Percentiles rank a stretch among this genome's conserved stretches.
Evolutionary conservation across 768 basidiomycete genomes (phyloP).

Genomic region (Tulasnella calospora): DNA sequence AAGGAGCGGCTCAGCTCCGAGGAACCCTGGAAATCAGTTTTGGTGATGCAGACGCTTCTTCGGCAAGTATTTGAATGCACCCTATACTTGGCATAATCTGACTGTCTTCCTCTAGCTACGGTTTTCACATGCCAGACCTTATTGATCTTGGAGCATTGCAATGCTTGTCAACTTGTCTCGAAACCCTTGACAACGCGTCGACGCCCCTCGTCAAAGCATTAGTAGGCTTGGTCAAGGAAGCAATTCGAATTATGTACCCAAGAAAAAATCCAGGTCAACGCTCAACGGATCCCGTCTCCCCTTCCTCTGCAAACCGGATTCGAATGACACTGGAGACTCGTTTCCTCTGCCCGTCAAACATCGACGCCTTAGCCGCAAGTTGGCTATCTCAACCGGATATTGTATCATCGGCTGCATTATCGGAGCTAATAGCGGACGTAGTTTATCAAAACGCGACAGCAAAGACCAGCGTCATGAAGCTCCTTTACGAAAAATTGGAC

Average conservation of each 20-base stretch:
- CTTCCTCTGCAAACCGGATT: not conserved
- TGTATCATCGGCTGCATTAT: not conserved
- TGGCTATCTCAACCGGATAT: constrained; percentile 1
- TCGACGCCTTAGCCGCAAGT: not conserved
- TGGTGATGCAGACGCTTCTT: too few relatives aligned
- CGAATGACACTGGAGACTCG: not conserved
- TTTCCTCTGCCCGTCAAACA: not conserved
- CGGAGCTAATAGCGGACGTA: not conserved
- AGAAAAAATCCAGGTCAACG: not conserved
- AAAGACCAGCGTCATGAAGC: not conserved
- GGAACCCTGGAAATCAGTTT: too few relatives aligned
- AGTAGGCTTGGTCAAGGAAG: not conserved
- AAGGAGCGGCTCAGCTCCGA: too few relatives aligned
- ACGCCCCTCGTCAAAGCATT: not conserved
- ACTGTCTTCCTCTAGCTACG: too few relatives aligned
- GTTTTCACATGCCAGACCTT: too few relatives aligned
- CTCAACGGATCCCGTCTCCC: not conserved
- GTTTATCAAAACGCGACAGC: not conserved
- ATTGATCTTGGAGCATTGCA: too few relatives aligned
- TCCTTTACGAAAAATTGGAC: not conserved
- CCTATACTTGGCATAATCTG: too few relatives aligned
- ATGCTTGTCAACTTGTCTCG: too few relatives aligned
- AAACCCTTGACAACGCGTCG: not conserved
- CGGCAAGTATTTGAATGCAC: too few relatives aligned
- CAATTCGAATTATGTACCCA: not conserved